A percentile compares a stretch with the other conserved stretches of the same genome.
Conservation (phyloP, 2,329 filamentous ascomycete species). For the Aspergillus candidus region DNA sequence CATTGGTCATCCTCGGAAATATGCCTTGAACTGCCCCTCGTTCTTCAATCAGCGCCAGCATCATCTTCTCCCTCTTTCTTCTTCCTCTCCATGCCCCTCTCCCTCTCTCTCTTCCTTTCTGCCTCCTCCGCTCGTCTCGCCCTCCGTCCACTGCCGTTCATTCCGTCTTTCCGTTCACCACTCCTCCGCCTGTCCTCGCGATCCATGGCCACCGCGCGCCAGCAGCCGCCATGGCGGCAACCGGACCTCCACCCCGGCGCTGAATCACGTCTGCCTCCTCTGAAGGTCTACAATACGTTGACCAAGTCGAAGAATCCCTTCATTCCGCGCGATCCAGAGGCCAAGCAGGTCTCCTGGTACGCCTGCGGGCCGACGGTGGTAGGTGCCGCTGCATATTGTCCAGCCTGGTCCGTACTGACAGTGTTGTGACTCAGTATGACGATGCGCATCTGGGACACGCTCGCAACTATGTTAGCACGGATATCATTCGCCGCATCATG, state of each 20-base stretch:
- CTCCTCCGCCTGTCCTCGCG: conserved; percentile 13
- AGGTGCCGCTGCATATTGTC: too few species aligned
- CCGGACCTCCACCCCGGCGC: conserved; percentile 28
- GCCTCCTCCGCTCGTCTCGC: conserved; percentile 21
- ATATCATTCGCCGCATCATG: conserved; percentile 79
- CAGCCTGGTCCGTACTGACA: too few species aligned
- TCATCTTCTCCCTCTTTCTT: conserved; percentile 6
- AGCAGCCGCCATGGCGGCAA: conserved; percentile 43
- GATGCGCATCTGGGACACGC: conserved; percentile 78
- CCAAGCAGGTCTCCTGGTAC: conserved; percentile 73
- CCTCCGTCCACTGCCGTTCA: conserved; percentile 10
- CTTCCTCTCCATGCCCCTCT: conserved; percentile 8
- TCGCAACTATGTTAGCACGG: conserved; percentile 83
- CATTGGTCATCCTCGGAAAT: conserved; percentile 6
- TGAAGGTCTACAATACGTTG: conserved; percentile 76
- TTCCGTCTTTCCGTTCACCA: conserved; percentile 5
- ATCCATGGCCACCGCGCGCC: conserved; percentile 28
- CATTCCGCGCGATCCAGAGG: conserved; percentile 61
- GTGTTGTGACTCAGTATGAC: conserved; percentile 49
- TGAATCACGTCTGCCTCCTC: conserved; percentile 42
- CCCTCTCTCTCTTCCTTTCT: conserved; percentile 14
- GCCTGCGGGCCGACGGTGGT: conserved; percentile 75
- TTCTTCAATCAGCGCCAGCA: background rate
- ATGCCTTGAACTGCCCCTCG: conserved; percentile 13
- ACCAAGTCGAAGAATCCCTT: conserved; percentile 70